Base-by-base conservation (phyloP, 2,329 filamentous ascomycete species). In the Dactylonectria estremocensis region DNA sequence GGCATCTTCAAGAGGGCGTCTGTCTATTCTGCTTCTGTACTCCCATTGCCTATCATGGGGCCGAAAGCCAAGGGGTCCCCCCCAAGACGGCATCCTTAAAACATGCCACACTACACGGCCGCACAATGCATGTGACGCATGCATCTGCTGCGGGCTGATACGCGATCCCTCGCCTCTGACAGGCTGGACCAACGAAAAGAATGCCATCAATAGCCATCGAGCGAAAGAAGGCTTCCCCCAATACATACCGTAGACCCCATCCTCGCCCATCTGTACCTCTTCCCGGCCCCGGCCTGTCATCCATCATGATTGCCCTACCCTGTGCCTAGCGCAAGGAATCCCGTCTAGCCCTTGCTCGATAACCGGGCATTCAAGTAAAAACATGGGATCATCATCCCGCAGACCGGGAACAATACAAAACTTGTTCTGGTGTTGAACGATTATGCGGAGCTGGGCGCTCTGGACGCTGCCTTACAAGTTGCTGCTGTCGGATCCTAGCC, bases 71-170 rank as follows among this genome's bases (percentile, higher is more conserved):
- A 18, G 20, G 22, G 45, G 54, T 24, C 35, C 24, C 35, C 24
- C 43, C 45, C 43, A 48, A 37, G n/a, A 22, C 11, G 45, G 45
- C 61, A 55, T 54, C 37, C 31, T 57, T 53, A 48, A 69, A 72
- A 72, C 70, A 72, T 59, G 58, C 70, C 70, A 72, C 58, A n/a
- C 24, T 28, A 28, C 40, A 43, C 40, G 40, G 61, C 58, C 35
- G 22, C 46, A 18, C 49, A 66, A 70, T 72, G 54, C 61, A 61
- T 66, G 66, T 73, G 70, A 71, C 66, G 66, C 62, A 64, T 69
- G 61, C 63, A 35, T 61, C 45, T 66, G 53, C 59, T 64, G 53
- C 55, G 50, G 50, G 57, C 53, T 61, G 56, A 63, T 57, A 55
- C 50, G 54, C 60, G 52, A 62, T 62, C 50, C 60, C 40, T 48